phyloP scores from a whole-genome alignment of 108 stramenopile species.

The Aurantiochytrium sp. region DNA sequence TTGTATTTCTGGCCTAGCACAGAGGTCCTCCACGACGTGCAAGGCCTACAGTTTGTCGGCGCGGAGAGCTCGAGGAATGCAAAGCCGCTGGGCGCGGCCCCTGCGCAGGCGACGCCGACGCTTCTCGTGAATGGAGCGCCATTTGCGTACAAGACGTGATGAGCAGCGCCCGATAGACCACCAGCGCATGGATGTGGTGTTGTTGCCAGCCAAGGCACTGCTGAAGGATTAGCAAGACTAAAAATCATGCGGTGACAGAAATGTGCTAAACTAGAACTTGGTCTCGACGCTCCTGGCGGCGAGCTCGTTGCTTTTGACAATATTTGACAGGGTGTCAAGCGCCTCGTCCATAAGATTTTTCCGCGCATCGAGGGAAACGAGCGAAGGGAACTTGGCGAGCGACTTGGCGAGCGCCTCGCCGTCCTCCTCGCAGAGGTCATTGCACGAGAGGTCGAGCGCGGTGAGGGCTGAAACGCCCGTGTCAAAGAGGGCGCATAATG shows the following conservation, averaged over 20 bases:
- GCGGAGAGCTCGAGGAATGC: no score
- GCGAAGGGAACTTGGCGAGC: conserved; percentile 31
- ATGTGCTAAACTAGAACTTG: no score
- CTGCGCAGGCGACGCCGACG: no score
- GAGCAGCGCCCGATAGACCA: no score
- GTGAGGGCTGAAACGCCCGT: not conserved
- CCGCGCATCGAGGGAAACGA: conserved; percentile 15
- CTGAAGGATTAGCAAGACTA: no score
- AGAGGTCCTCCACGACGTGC: not conserved
- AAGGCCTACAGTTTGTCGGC: not conserved
- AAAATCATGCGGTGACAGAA: no score
- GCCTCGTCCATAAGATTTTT: not conserved
- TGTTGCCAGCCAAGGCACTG: no score
- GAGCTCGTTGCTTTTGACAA: conserved; percentile 15
- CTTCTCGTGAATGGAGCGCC: not conserved
- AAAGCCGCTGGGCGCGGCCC: no score
- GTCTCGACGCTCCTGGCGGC: not conserved
- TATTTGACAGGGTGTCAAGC: not conserved
- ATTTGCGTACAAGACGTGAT: not conserved
- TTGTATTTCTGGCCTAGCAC: not conserved
- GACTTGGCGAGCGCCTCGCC: conserved; percentile 29
- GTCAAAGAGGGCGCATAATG: conserved; percentile 37
- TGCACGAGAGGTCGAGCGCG: conserved; percentile 47
- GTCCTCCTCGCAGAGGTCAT: conserved; percentile 45
- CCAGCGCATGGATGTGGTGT: no score